These are phyloP conservation scores for Yamadazyma spencermartinsiae DNA, from an alignment of 1,139 yeast species.

Conservation along the genomic window DNA sequence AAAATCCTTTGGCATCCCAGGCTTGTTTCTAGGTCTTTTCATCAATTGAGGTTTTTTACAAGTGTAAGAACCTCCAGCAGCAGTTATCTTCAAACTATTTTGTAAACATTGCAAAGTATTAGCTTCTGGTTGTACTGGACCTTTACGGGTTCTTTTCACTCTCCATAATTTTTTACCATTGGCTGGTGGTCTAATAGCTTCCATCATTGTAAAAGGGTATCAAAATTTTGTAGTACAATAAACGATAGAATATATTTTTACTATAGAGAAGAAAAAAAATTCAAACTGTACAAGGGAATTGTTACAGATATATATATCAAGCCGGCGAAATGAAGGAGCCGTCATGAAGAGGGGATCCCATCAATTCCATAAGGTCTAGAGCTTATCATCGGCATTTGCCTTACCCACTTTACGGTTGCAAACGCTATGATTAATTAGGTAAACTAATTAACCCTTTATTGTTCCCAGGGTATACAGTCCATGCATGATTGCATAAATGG, in stretches of 20 bases:
- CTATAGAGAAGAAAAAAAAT: slow-evolving; percentile 1
- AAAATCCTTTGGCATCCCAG: slow-evolving; percentile 54
- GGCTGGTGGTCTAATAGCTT: slow-evolving; percentile 38
- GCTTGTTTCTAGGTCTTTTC: slow-evolving; percentile 52
- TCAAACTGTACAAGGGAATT: neutral
- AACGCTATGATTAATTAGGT: slow-evolving; percentile 2
- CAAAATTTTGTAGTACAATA: slow-evolving; percentile 4
- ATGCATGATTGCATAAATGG: neutral
- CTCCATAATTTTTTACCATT: slow-evolving; percentile 52
- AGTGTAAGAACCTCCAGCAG: slow-evolving; percentile 33
- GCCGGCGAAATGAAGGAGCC: neutral
- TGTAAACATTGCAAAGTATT: slow-evolving; percentile 40
- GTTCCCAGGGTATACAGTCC: slow-evolving; percentile 3
- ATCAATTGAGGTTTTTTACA: slow-evolving; percentile 44
- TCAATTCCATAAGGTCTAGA: slow-evolving; percentile 2
- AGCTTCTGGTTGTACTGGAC: slow-evolving; percentile 20
- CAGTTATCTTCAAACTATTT: slow-evolving; percentile 45
- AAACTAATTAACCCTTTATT: neutral
- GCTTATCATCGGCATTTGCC: slow-evolving; percentile 1
- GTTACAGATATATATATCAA: slow-evolving; percentile 2
- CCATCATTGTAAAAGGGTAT: slow-evolving; percentile 18
- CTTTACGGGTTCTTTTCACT: slow-evolving; percentile 33
- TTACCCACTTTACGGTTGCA: slow-evolving; percentile 1
- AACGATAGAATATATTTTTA: slow-evolving; percentile 2
- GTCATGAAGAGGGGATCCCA: slow-evolving; percentile 1